Base-by-base conservation (phyloP, 129 eudicot genomes). In the Scalesia atractyloides region DNA sequence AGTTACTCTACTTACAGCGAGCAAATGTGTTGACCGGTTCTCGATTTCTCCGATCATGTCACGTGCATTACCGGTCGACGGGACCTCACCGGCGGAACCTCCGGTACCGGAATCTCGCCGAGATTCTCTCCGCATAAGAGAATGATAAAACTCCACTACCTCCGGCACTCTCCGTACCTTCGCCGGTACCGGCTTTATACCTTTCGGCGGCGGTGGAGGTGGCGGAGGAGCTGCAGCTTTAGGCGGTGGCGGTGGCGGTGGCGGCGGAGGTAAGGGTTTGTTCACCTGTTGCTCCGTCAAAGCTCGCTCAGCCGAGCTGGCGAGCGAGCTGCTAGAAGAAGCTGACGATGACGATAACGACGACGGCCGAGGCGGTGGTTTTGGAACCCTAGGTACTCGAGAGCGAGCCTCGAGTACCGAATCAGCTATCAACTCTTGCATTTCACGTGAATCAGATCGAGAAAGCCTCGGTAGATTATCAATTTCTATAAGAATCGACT, bases 11-110 rank as follows among this genome's bases (percentile, higher is more conserved):
- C 90, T 90, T 78, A 93, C 98, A 19, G 98, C 97, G 17, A 87
- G 92, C 67, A 93, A 86, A 57, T 93, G 90, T 3, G 98, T 82
- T 1, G 98, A 93, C 82, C 97, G 97, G 72, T 93, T 93, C 87
- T 89, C 97, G 73, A 93, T 89, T 66, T 93, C 98, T 39, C 98
- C 98, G 70, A 93, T 91, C 90, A 93, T 87, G 57, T 93, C 98
- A 52, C 89, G 86, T 19, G 92, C 74, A 36, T 86, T 93, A 19
- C 96, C 84, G 69, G 98, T 76, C 19, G 97, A 59, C 53, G 89
- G 78, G 9, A 79, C 85, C 26, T 84, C 86, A 22, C 68, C 83
- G 18, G 83, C 65, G 26, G 86, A 79, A 36, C 74, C 72, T 0
- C 87, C 89, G 58, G 33, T 57, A 48, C 89, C 75, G 68, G 92